Base-by-base conservation (phyloP, 345 rosid genomes). In the Brassica incana region DNA sequence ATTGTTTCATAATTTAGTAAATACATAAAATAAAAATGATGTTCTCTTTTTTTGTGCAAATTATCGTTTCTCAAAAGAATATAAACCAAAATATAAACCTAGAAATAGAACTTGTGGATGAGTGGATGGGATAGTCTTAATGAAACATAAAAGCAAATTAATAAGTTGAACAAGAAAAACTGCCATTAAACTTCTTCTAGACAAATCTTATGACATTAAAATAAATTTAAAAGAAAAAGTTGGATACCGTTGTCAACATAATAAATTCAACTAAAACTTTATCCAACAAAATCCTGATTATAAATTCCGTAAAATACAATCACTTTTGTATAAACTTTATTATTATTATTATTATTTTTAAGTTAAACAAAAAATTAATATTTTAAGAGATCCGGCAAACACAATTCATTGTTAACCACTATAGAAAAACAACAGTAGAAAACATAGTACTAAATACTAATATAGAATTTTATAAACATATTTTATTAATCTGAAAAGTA, bases 341-440 rank as follows among this genome's bases (percentile, higher is more conserved):
- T 36, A 5, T 36, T 8, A 8, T 8, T 7, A 12, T 48, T 48
- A 12, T 12, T 12, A 12, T 12, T 14, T 11, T 12, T 12, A 48
- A 50, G 7, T 50, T 50, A 50, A 50, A 48, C 58, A 50, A 16
- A 50, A 50, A 50, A 50, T 1, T 50, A 50, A 50, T 14, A 5
- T 50, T 5, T 50, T 14, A 1, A 14, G 18, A 50, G 58, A 50
- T 50, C 8, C 58, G 5, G 43, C 40, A 38, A 35, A 38, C 10
- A 38, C 11, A 38, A 38, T 1, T 50, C 58, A 14, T 18, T 50
- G 18, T 50, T 14, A 50, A 50, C 58, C 5, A 50, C 58, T 50
- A 50, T 14, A 50, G 16, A n/a, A 43, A 59, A 76, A 62, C 25
- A 23, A 77, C 48, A 70, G 80, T 77, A 63, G 70, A 77, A 77